Conservation (phyloP, 805 yeast genomes). For the Saccharomycopsis guyanensis region DNA sequence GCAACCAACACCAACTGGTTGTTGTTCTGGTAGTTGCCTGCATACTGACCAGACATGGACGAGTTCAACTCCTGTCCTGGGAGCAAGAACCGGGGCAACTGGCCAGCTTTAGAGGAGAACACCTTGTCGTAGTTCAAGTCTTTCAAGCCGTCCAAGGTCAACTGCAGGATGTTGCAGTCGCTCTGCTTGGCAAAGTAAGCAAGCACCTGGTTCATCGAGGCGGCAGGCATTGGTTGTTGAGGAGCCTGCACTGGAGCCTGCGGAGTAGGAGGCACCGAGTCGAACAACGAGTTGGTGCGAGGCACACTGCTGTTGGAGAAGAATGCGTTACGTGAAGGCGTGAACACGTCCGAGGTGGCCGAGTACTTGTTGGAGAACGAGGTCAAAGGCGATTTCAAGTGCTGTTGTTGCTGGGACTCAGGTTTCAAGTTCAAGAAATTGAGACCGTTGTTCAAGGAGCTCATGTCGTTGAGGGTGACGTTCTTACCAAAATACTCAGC, state of each 20-base stretch:
- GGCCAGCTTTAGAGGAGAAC: constrained; percentile 22
- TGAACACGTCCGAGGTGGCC: constrained; percentile 9
- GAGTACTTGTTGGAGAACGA: constrained; percentile 6
- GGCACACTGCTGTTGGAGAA: neutral
- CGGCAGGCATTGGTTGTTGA: constrained; percentile 14
- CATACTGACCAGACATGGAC: constrained; percentile 5
- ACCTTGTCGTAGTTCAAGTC: constrained; percentile 23
- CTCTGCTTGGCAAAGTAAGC: constrained; percentile 11
- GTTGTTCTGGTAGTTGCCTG: constrained; percentile 5
- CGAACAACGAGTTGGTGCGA: neutral
- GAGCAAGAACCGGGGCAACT: constrained; percentile 19
- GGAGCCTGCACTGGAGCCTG: constrained; percentile 1
- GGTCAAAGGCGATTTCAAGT: constrained; percentile 14
- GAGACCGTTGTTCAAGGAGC: constrained; percentile 8
- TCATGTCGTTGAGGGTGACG: constrained; percentile 9
- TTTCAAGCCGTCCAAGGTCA: constrained; percentile 12
- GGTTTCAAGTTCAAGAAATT: constrained; percentile 10
- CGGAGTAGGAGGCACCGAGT: constrained; percentile 7
- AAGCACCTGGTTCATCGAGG: constrained; percentile 7
- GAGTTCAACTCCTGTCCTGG: constrained; percentile 13
- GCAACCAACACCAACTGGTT: constrained; percentile 50
- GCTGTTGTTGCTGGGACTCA: neutral
- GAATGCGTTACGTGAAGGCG: constrained; percentile 9
- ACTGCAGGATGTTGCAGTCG: constrained; percentile 15
- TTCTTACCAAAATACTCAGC: constrained; percentile 17